These are phyloP conservation scores for Meyerozyma carpophila DNA, from an alignment of 1,139 yeast genomes.

Conservation along the genomic window DNA sequence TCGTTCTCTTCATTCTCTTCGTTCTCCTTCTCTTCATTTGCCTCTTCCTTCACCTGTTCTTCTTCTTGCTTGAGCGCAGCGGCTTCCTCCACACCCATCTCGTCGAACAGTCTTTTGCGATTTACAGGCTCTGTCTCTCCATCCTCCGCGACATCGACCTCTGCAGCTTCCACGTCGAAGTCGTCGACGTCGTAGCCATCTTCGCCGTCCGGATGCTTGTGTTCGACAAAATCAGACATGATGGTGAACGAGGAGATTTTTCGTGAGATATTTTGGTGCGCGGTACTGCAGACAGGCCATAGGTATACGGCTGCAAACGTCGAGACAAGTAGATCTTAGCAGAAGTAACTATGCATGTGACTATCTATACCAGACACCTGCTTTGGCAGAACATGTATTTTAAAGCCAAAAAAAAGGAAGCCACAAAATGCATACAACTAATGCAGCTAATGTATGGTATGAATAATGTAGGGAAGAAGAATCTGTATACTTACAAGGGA, in stretches of 20 bases:
- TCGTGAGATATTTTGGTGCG: neutral
- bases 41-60: slow-evolving; percentile 8
- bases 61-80: slow-evolving; percentile 7
- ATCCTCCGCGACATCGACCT: neutral
- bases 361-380: too few relatives aligned
- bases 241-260: neutral
- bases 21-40: neutral
- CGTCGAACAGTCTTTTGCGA: neutral
- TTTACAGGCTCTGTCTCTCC: neutral
- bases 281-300: neutral
- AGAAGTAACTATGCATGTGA: too few relatives aligned
- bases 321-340: too few relatives aligned
- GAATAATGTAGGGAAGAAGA: too few relatives aligned
- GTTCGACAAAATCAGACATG: neutral
- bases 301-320: neutral
- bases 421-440: too few relatives aligned
- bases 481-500: too few relatives aligned
- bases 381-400: too few relatives aligned
- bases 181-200: slow-evolving; percentile 1
- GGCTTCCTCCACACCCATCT: slow-evolving; percentile 3
- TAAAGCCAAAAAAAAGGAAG: too few relatives aligned
- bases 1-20: slow-evolving; percentile 7
- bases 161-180: neutral
- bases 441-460: too few relatives aligned
- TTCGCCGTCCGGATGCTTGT: neutral